Base-by-base conservation (phyloP, 345 rosid genomes). In the Eucalyptus cloeziana region DNA sequence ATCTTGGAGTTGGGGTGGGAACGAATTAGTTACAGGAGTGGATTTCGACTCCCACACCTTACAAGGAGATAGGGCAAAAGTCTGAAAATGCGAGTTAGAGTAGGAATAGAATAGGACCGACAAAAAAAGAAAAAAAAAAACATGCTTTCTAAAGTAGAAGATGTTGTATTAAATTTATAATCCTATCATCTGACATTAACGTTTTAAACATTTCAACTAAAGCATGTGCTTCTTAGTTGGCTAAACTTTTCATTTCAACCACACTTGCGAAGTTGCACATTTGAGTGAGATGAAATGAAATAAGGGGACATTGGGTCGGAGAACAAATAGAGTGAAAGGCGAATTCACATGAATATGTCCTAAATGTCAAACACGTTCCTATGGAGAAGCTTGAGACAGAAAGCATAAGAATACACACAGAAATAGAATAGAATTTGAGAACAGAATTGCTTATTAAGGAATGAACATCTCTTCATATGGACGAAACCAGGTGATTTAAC, bases 231-330 rank as follows among this genome's bases (percentile, higher is more conserved):
- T 64, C 10, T 64, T 30, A 13, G 33, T 64, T 64, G 71, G 71
- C 37, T 64, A 8, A 64, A 64, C 37, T 64, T 64, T 64, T 52
- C 71, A 30, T 64, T 64, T 52, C 25, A 10, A 1, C 10, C 10
- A 52, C 25, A 52, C 0, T 21, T 52, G 58, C 25, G 58, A 52
- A 52, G 0, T 10, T 0, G 37, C 71, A 10, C 71, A 64, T 64
- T 64, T 64, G 58, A 64, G 10, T 30, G 33, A 25, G 31, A 60
- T 27, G 69, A 60, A 60, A 60, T 60, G 31, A 60, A 60, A 27
- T 27, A 60, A 60, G 67, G 31, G 30, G 67, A 60, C 30, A 60
- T 60, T 1, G 67, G 31, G 31, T 60, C 2, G 31, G n/a, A 5
- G 8, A 60, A 60, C 31, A 25, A 30, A 60, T 27, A 27, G 16